phyloP scores from a whole-genome alignment of 495 filamentous ascomycete genomes.

The Usnea hakonensis region DNA sequence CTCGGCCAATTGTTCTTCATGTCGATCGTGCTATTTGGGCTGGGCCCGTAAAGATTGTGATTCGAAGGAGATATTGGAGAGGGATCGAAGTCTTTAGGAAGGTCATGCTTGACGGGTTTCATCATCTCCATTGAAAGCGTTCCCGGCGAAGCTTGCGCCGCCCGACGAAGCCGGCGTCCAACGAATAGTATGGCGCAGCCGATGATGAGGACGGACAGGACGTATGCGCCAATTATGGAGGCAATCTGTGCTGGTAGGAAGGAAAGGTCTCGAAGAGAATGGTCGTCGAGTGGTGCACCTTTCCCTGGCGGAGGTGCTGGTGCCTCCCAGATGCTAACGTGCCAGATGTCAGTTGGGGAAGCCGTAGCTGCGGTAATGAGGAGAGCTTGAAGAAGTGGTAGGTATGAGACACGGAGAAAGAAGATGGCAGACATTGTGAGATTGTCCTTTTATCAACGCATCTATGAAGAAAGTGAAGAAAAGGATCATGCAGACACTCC shows the following conservation, averaged over 20 bases:
- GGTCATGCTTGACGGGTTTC: conserved; percentile 32
- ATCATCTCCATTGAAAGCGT: conserved; percentile 57
- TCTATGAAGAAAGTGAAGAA: conserved; percentile 2
- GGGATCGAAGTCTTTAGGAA: conserved; percentile 29
- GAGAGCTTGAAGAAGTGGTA: conserved; percentile 4
- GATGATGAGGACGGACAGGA: conserved; percentile 61
- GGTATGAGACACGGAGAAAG: conserved; percentile 7
- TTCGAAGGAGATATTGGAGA: conserved; percentile 25
- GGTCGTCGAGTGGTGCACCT: conserved; percentile 46
- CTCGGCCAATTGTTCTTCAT: conserved; percentile 34
- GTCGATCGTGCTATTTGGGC: conserved; percentile 35
- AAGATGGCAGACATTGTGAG: conserved; percentile 16
- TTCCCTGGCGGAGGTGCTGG: conserved; percentile 52
- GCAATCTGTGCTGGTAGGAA: conserved; percentile 68
- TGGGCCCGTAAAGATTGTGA: conserved; percentile 36
- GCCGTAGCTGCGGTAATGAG: conserved; percentile 15
- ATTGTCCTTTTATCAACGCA: conserved; percentile 8
- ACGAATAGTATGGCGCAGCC: conserved; percentile 58
- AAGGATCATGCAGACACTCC: conserved; percentile 10
- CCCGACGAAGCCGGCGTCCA: conserved; percentile 50
- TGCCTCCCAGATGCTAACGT: conserved; percentile 45
- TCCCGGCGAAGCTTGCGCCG: conserved; percentile 44
- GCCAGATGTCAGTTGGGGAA: conserved; percentile 22
- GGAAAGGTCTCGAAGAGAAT: conserved; percentile 48
- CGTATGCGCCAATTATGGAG: conserved; percentile 72